Evolutionary conservation across 805 yeast genomes (phyloP), one percentile per base, ranked within the genome.

Genomic region (Yamadazyma laniorum): DNA sequence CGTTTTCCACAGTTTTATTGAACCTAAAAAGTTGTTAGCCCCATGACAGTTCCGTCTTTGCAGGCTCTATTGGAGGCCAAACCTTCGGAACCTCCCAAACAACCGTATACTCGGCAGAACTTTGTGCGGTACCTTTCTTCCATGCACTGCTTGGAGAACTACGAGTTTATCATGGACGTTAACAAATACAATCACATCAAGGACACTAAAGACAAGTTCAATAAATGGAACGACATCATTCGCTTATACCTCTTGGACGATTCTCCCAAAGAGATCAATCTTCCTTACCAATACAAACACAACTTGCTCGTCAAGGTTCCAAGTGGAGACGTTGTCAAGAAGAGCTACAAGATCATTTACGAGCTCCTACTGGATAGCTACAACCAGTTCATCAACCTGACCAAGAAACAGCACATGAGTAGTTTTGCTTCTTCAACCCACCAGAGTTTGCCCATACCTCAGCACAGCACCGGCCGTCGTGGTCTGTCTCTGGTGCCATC

Each of bases 61-160:
- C 44, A 46, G 16, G 39, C 36, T 25, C 28, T 46, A 14, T 25
- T 38, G 18, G 37, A 32, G 32, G 15, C 19, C 26, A 32, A 32
- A 15, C 32, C 32, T 5, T 29, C 31, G n/a, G 29, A 35, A 22
- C 19, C 26, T 11, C 13, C 23, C 18, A 33, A 33, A 13, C 6
- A 29, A 3, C 41, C 45, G 9, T 44, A 40, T 18, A 43, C 43
- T 15, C 35, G 34, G 16, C 16, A 38, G 3, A 46, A 42, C 18
- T 66, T 66, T 36, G 32, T 51, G 15, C 49, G 52, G 33, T 66
- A 50, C 39, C 52, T 66, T 21, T 29, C 42, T 14, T 37, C 44
- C 13, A 52, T 54, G 21, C 72, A 66, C 43, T 65, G 71, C 48
- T 44, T 57, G 31, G 72, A 66, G 40, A 65, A 65, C 47, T 52